Percentiles rank a stretch among this genome's conserved stretches.
Evolutionary conservation across 345 rosid genomes (phyloP).

Genomic region (Microthlaspi erraticum): DNA sequence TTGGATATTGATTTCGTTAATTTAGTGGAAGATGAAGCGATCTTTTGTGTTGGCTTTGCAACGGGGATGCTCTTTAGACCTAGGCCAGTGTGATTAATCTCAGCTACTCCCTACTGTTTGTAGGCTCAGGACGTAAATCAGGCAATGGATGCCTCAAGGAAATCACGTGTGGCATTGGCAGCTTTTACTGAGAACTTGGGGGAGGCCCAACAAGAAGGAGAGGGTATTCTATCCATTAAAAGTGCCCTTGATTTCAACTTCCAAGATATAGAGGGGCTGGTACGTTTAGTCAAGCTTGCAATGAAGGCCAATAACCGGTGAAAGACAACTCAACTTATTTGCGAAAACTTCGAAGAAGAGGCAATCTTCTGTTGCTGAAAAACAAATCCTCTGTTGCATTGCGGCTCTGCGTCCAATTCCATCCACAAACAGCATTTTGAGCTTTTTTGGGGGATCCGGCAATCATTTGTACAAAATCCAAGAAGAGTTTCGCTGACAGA

Average conservation of each 20-base stretch:
- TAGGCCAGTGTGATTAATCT: slow-evolving; percentile 27
- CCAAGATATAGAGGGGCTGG: slow-evolving; percentile 84
- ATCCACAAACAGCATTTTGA: slow-evolving; percentile 10
- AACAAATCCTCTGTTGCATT: slow-evolving; percentile 21
- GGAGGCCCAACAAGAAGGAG: slow-evolving; percentile 59
- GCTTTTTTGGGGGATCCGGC: slow-evolving; percentile 31
- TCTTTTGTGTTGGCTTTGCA: not conserved
- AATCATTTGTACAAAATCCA: slow-evolving; percentile 35
- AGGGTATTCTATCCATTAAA: slow-evolving; percentile 67
- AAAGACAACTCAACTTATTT: slow-evolving; percentile 32
- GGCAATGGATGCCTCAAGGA: slow-evolving; percentile 99
- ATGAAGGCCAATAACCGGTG: slow-evolving; percentile 73
- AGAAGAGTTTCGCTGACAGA: slow-evolving; percentile 24
- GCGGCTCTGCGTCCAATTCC: slow-evolving; percentile 29
- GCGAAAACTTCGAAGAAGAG: slow-evolving; percentile 34
- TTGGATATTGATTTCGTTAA: slow-evolving; percentile 21
- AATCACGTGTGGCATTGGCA: slow-evolving; percentile 68
- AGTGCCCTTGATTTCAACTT: slow-evolving; percentile 92
- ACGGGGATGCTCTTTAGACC: slow-evolving; percentile 15
- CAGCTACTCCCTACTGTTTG: slow-evolving; percentile 38
- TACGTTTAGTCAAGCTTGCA: slow-evolving; percentile 83
- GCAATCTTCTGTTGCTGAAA: slow-evolving; percentile 27
- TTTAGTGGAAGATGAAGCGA: slow-evolving; percentile 14
- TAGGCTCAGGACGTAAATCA: slow-evolving; percentile 81
- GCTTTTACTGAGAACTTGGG: slow-evolving; percentile 58